Evolutionary conservation across 306 rosid species (phyloP), one percentile per base, ranked within the genome.

Genomic region (Fagus sylvatica): DNA sequence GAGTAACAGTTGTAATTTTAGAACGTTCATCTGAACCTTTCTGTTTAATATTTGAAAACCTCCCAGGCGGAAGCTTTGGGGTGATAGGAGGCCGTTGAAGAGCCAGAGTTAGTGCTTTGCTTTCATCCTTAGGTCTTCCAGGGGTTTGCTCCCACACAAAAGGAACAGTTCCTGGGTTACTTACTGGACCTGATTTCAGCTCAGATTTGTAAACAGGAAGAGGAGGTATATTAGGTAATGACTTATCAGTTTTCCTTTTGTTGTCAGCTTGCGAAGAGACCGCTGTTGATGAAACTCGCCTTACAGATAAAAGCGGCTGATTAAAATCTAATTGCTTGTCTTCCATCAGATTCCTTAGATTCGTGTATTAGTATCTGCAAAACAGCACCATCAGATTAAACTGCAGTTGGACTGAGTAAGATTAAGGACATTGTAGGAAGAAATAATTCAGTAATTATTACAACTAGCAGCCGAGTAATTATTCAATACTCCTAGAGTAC

Each of bases 261-360:
- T 86, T 62, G 33, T 82, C 83, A 53, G 82, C 77, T 78, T 84
- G 85, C 36, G 82, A 64, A 73, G 91, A 15, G 16, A 61, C 80
- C 22, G 43, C 74, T 59, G 86, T 65, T 17, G 92, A 85, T 67
- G 90, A 78, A 81, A 75, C 82, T 41, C 98, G 83, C 88, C 99
- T 91, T 22, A 95, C 99, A 1, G 99, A 95, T 77, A 95, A 74
- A 86, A 95, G 85, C 22, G 99, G 99, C 84, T 83, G 97, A 72
- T 85, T 85, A 53, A 95, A 83, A 81, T 95, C 88, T 81, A 95
- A 78, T 82, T 93, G 86, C 73, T 90, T 94, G 79, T 90, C 97
- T 83, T 88, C 97, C 96, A 92, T 90, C 78, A 84, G 42, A 74
- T 74, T 91, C 78, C 62, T 84, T 40, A 87, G 68, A 42, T 81